Evolutionary conservation across 495 filamentous ascomycete genomes (phyloP), one percentile per base, ranked within the genome.

Genomic region (Aspergillus heteromorphus): DNA sequence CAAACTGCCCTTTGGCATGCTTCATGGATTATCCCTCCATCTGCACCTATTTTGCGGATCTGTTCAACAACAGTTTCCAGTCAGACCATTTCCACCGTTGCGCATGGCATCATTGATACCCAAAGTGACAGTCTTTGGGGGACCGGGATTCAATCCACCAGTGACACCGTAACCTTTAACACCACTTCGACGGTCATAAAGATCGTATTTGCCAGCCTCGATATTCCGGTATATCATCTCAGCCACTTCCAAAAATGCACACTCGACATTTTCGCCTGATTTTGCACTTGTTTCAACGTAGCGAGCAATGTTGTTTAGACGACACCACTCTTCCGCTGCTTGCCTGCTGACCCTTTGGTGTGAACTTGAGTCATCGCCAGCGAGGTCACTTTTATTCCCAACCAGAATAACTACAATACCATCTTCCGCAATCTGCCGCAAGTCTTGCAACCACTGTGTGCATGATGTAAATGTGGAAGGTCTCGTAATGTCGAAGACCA

Each of bases 261-360:
- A 78, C 69, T 98, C 93, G 30, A 98, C 93, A 18, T 88, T 88
- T 67, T 93, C 89, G 19, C 93, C 93, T 34, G 83, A 91, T 74
- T 96, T 98, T 34, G 93, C 93, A 52, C 82, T 87, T n/a, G 93
- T 98, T 73, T 98, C 93, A 45, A 97, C 88, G 66, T 96, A 96
- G 59, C 87, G 82, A 54, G 95, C 80, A 16, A 97, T 82, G 47
- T 84, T 85, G 70, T 97, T 96, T 55, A 75, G 68, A 49, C 76
- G 74, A 30, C 90, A 93, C 93, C 93, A 98, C 48, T 87, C 87
- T 60, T 88, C 83, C 6, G 93, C 93, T 69, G 96, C 92, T 43
- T 84, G 75, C 34, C 67, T 71, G 1, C 87, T 85, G 1, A 98
- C 88, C 53, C 92, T 79, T 70, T 87, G 83, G 60, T 87, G 88